Evolutionary conservation across 345 rosid species (phyloP).

Genomic region (thale cress (Arabidopsis thaliana)): TAIR10.1 NC_003070.9:10395001-10395500

Average conservation of each 20-base stretch:
- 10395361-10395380: not conserved
- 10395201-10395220: not conserved
- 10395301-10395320: slow-evolving; percentile 33
- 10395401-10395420: not conserved
- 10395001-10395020: slow-evolving; percentile 49
- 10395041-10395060: slow-evolving; percentile 52
- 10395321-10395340: slow-evolving; percentile 29
- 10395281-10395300: slow-evolving; percentile 26
- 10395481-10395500: slow-evolving; percentile 47
- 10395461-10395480: slow-evolving; percentile 12
- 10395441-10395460: slow-evolving; percentile 11
- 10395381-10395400: not conserved
- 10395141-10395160: slow-evolving; percentile 45
- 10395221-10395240: not conserved
- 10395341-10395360: slow-evolving; percentile 3
- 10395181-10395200: not conserved
- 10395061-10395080: slow-evolving; percentile 53
- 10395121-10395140: slow-evolving; percentile 51
- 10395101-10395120: slow-evolving; percentile 53
- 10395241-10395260: slow-evolving; percentile 39
- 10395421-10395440: not conserved
- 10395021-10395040: slow-evolving; percentile 51
- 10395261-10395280: slow-evolving; percentile 43
- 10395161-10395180: slow-evolving; percentile 38
- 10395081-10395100: slow-evolving; percentile 52